Percentiles rank a stretch among this genome's conserved stretches.
Conservation (phyloP, 352 stramenopile species). For the Pilasporangium apinafurcum region DNA sequence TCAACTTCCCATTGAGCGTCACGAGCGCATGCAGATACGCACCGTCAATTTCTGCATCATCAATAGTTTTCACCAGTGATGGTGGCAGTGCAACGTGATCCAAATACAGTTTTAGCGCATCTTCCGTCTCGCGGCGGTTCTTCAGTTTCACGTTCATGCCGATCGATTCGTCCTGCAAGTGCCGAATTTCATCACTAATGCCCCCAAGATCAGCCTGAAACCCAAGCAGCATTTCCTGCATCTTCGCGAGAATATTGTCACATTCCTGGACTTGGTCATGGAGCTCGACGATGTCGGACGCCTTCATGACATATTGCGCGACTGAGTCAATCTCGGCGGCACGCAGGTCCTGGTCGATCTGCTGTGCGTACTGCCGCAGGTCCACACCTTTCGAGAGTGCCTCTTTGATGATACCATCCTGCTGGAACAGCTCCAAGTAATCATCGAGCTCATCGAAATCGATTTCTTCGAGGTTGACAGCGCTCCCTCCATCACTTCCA, state of each 20-base stretch:
- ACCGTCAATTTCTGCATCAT: conserved; percentile 92
- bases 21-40: conserved; percentile 91
- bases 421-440: conserved; percentile 92
- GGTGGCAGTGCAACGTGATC: conserved; percentile 93
- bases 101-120: conserved; percentile 92
- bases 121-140: conserved; percentile 94
- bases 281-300: conserved; percentile 87
- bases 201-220: conserved; percentile 98
- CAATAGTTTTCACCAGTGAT: conserved; percentile 90
- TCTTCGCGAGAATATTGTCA: conserved; percentile 94
- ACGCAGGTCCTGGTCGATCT: conserved; percentile 88
- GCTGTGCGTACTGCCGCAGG: conserved; percentile 83
- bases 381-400: conserved; percentile 89
- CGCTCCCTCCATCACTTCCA: conserved; percentile 8
- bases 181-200: conserved; percentile 96
- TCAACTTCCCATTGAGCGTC: conserved; percentile 91
- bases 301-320: conserved; percentile 84
- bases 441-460: conserved; percentile 92
- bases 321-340: conserved; percentile 81
- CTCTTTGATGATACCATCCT: conserved; percentile 91
- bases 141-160: conserved; percentile 92
- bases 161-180: conserved; percentile 94
- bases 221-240: conserved; percentile 97
- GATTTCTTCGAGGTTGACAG: conserved; percentile 85
- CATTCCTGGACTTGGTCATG: conserved; percentile 94